phyloP scores from a whole-genome alignment of 2,329 filamentous ascomycete species.

The Dothiorella sarmentorum region DNA sequence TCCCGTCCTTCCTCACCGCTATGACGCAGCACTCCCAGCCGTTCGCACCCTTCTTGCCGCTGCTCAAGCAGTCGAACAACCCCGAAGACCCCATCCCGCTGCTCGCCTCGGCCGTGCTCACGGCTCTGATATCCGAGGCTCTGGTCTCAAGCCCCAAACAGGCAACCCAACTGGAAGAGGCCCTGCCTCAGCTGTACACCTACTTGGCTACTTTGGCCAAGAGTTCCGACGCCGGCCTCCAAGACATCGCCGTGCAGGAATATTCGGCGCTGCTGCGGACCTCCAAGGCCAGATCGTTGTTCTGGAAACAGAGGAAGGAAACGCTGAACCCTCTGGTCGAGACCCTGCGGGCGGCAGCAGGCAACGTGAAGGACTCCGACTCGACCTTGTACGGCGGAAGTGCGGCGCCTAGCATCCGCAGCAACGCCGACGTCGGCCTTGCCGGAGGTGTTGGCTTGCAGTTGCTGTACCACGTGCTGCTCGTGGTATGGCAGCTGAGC shows the following conservation, averaged over 20 bases:
- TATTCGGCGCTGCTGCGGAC: conserved; percentile 82
- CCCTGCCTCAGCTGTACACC: conserved; percentile 76
- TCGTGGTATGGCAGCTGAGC: conserved; percentile 94
- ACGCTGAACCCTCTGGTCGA: conserved; percentile 77
- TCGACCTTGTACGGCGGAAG: conserved; percentile 49
- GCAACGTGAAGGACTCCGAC: conserved; percentile 67
- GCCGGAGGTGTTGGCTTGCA: conserved; percentile 83
- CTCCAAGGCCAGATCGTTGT: conserved; percentile 69
- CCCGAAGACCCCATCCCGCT: conserved; percentile 85
- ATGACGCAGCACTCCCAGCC: conserved; percentile 68
- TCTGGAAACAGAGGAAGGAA: conserved; percentile 88
- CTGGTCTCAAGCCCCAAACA: conserved; percentile 59
- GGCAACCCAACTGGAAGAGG: conserved; percentile 63
- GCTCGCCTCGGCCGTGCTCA: conserved; percentile 82
- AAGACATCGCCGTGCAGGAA: conserved; percentile 92
- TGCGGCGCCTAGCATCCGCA: conserved; percentile 55
- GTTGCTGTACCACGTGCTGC: conserved; percentile 86
- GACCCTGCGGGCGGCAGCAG: conserved; percentile 73
- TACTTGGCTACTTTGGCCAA: conserved; percentile 83
- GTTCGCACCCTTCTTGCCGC: conserved; percentile 75
- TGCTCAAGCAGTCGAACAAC: conserved; percentile 78
- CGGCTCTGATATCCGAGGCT: conserved; percentile 68
- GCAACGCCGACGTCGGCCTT: conserved; percentile 61
- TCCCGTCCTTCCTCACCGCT: conserved; percentile 72
- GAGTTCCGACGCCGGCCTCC: conserved; percentile 80